These are phyloP conservation scores for Diaporthe longicolla DNA, from an alignment of 2,329 filamentous ascomycete species.

Conservation along the genomic window DNA sequence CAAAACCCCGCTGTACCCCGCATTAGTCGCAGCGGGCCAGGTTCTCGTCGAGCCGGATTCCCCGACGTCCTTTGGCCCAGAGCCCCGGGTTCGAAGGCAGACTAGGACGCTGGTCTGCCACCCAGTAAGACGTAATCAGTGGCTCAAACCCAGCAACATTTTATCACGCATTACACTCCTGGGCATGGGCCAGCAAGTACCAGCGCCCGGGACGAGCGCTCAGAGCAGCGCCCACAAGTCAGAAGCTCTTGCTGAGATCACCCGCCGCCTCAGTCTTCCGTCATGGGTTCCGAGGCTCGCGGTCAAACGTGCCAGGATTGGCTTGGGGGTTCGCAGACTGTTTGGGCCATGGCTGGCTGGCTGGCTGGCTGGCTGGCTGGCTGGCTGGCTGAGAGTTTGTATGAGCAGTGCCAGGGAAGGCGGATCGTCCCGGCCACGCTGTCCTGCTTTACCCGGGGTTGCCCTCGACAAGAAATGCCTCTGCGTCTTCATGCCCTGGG, in stretches of 20 bases:
- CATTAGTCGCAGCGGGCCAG: background rate
- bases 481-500: conserved; percentile 13
- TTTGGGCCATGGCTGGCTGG: background rate
- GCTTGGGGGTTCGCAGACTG: background rate
- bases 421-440: conserved; percentile 26
- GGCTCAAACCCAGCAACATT: background rate
- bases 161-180: background rate
- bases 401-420: background rate
- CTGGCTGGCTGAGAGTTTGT: background rate
- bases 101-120: conserved; percentile 3
- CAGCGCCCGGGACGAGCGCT: background rate
- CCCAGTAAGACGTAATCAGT: conserved; percentile 9
- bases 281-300: conserved; percentile 13
- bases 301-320: background rate
- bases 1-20: conserved; percentile 28
- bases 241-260: background rate
- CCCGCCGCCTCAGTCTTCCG: background rate
- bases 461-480: conserved; percentile 2
- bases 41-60: conserved; percentile 23
- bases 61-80: conserved; percentile 31
- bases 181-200: background rate
- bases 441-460: conserved; percentile 3
- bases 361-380: too few species aligned
- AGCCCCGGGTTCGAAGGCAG: conserved; percentile 10
- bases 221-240: conserved; percentile 9